These are phyloP conservation scores for Cyclotella distinguenda DNA, from an alignment of 108 stramenopile genomes.

Conservation along the genomic window DNA sequence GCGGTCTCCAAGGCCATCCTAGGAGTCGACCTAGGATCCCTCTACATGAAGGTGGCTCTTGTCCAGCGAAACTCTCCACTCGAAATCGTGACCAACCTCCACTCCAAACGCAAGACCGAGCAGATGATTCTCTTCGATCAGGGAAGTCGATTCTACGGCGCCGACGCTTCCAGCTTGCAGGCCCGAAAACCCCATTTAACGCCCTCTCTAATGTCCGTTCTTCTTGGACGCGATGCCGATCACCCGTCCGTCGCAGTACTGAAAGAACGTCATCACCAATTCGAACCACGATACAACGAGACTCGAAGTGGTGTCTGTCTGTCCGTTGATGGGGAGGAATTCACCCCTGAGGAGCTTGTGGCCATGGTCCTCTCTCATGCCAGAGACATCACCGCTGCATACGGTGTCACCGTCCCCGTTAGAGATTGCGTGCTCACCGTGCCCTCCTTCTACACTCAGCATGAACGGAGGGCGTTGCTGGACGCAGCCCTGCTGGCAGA, in stretches of 20 bases:
- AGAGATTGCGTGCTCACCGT: conserved; percentile 95
- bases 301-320: conserved; percentile 73
- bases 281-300: conserved; percentile 76
- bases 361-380: conserved; percentile 96
- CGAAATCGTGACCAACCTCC: conserved; percentile 98
- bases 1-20: conserved; percentile 87
- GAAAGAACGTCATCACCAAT: conserved; percentile 75
- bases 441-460: conserved; percentile 93
- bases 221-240: conserved; percentile 82
- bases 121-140: conserved; percentile 96
- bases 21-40: conserved; percentile 96
- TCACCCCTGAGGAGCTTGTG: conserved; percentile 95
- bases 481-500: conserved; percentile 95
- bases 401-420: conserved; percentile 69
- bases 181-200: conserved; percentile 92
- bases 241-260: conserved; percentile 83
- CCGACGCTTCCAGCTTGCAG: conserved; percentile 87
- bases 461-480: conserved; percentile 90
- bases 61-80: conserved; percentile 96
- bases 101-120: conserved; percentile 98
- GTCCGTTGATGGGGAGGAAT: conserved; percentile 65
- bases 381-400: conserved; percentile 88
- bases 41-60: conserved; percentile 98
- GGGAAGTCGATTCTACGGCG: conserved; percentile 92
- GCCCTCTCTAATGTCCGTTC: conserved; percentile 70